Conservation (phyloP, 2,329 filamentous ascomycete species). For the Pseudogymnoascus sp. region DNA sequence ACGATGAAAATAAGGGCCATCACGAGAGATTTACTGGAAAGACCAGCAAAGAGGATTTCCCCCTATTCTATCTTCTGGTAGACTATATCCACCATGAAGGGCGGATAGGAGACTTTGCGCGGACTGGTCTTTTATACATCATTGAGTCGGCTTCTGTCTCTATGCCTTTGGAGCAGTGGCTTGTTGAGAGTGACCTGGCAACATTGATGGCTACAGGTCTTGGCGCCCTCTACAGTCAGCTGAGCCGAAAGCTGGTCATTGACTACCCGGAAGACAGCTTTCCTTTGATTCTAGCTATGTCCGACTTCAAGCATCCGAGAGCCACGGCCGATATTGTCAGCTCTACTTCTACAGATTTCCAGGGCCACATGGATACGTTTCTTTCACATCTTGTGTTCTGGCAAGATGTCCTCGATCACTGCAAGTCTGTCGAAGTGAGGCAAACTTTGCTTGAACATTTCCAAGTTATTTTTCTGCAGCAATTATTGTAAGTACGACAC, state of each 20-base stretch:
- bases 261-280: slow-evolving; percentile 65
- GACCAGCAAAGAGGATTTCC: slow-evolving; percentile 86
- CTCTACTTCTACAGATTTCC: slow-evolving; percentile 66
- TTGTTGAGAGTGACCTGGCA: slow-evolving; percentile 91
- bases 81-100: slow-evolving; percentile 97
- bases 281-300: slow-evolving; percentile 77
- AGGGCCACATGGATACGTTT: slow-evolving; percentile 84
- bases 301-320: slow-evolving; percentile 73
- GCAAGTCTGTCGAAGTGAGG: slow-evolving; percentile 82
- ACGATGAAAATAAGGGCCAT: slow-evolving; percentile 34
- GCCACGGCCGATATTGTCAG: slow-evolving; percentile 62
- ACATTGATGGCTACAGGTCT: slow-evolving; percentile 95
- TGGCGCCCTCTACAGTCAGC: slow-evolving; percentile 61
- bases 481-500: slow-evolving; percentile 62
- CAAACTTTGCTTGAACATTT: slow-evolving; percentile 93
- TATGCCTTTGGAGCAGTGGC: slow-evolving; percentile 80
- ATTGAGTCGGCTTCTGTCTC: slow-evolving; percentile 88
- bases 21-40: slow-evolving; percentile 70
- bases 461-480: slow-evolving; percentile 89
- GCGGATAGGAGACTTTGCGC: slow-evolving; percentile 87
- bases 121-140: slow-evolving; percentile 88
- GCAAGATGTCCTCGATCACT: slow-evolving; percentile 97
- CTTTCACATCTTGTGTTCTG: slow-evolving; percentile 92
- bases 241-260: slow-evolving; percentile 71
- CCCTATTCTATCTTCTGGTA: slow-evolving; percentile 88